Base-by-base conservation (phyloP, 2,329 filamentous ascomycete genomes). In the Talaromyces amestolkiae region DNA sequence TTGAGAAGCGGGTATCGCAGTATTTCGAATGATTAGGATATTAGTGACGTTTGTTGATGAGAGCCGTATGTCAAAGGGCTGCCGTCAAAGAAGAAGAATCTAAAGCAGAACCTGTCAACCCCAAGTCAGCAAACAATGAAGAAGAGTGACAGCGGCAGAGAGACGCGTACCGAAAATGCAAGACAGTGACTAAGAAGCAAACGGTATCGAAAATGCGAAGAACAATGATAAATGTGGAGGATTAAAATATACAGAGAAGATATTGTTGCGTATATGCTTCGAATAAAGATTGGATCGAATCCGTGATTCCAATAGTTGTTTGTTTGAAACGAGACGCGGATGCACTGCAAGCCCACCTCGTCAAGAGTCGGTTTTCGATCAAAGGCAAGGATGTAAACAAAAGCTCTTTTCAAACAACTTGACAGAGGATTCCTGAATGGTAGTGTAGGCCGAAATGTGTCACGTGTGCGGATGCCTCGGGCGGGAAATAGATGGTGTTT, bases 321-420 rank as follows among this genome's bases (percentile, higher is more conserved):
- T 35, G 31, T n/a, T 37, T 47, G 41, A 53, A 53, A 60, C 63
- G 58, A 63, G 59, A 49, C 37, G 41, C 31, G 63, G 70, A 74
- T 78, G 76, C 76, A 74, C 76, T 77, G 76, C 76, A 78, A 70
- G 72, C 73, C 75, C 70, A 66, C 70, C 65, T 64, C 56, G 66
- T 69, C 70, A 68, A 68, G 70, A 59, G 56, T 45, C 39, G 37
- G 10, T 64, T 22, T 68, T 71, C 66, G 67, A 71, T 68, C 67
- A 56, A 63, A 39, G 66, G 65, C 63, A 67, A 69, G 65, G 43
- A 58, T 65, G 63, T 65, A 68, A 63, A 64, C 15, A 24, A 13
- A 24, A 37, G 43, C 31, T 51, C 53, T 37, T 15, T 56, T 54
- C 51, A 56, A 15, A 22, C 31, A 56, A 37, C 6, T 56, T 10